Evolutionary conservation across 1,284 basidiomycete species (phyloP).

Genomic region (Rugosomyces carneus): DNA sequence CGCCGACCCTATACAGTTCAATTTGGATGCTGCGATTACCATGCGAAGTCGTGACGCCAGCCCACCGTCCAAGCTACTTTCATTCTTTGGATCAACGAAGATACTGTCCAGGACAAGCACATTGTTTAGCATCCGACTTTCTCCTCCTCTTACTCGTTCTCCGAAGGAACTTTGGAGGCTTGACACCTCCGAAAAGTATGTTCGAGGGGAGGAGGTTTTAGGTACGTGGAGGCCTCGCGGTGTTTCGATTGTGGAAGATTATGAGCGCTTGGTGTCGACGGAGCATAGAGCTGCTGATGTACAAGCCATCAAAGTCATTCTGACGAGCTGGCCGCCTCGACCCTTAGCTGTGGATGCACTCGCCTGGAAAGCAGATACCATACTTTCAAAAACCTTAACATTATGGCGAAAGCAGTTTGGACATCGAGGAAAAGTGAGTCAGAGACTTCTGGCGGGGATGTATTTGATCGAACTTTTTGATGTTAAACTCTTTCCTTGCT

Average conservation of each 20-base stretch:
- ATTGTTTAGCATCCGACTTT: constrained; percentile 76
- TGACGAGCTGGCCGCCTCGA: constrained; percentile 49
- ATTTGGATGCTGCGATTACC: constrained; percentile 82
- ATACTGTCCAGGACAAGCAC: constrained; percentile 72
- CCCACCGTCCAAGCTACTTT: constrained; percentile 71
- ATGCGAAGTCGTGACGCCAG: constrained; percentile 85
- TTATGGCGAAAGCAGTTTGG: constrained; percentile 84
- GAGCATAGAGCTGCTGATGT: constrained; percentile 82
- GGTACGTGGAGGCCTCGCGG: constrained; percentile 84
- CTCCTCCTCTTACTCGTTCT: constrained; percentile 82
- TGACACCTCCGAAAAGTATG: constrained; percentile 91
- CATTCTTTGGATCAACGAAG: constrained; percentile 72
- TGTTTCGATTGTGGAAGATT: constrained; percentile 83
- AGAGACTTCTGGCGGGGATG: neutral
- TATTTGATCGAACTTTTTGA: no score
- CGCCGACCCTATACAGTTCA: constrained; percentile 78
- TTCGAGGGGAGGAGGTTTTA: constrained; percentile 84
- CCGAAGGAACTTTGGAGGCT: constrained; percentile 90
- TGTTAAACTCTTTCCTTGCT: no score
- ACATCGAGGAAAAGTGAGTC: constrained; percentile 63
- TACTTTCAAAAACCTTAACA: constrained; percentile 59
- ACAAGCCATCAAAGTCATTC: constrained; percentile 77
- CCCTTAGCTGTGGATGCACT: constrained; percentile 46
- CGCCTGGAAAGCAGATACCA: constrained; percentile 56
- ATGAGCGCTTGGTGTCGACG: constrained; percentile 60